These are phyloP conservation scores for Calcarisporium arbuscula DNA, from an alignment of 2,329 filamentous ascomycete species.

Conservation along the genomic window DNA sequence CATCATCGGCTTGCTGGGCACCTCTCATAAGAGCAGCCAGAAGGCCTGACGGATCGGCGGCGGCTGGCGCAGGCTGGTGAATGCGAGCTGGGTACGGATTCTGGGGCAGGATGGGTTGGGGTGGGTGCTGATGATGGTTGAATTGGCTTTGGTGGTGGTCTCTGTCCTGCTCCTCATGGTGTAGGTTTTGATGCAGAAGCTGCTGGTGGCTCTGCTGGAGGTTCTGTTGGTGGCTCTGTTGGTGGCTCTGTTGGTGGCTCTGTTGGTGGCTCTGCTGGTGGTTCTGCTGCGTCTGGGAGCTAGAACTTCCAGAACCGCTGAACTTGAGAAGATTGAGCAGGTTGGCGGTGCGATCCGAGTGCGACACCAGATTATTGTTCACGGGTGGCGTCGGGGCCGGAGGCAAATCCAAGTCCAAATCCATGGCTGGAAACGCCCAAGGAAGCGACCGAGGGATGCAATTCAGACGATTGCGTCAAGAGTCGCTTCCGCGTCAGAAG, in stretches of 20 bases:
- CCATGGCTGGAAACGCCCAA: constrained; percentile 7
- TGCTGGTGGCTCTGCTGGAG: constrained; percentile 12
- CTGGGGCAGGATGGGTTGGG: constrained; percentile 13
- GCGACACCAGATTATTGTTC: constrained; percentile 31
- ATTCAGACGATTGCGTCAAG: constrained; percentile 4
- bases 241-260: constrained; percentile 15
- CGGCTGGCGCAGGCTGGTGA: constrained; percentile 50
- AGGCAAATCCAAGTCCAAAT: constrained; percentile 36
- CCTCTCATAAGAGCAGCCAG: constrained; percentile 57
- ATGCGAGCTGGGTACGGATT: constrained; percentile 33
- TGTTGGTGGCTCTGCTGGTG: constrained; percentile 17
- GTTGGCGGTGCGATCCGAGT: constrained; percentile 45
- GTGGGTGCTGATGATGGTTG: constrained; percentile 13
- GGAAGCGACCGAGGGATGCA: constrained; percentile 5
- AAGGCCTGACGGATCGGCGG: constrained; percentile 50
- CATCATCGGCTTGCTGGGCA: constrained; percentile 44
- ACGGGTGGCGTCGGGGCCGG: constrained; percentile 45
- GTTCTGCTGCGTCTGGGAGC: constrained; percentile 28
- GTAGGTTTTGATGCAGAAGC: constrained; percentile 1
- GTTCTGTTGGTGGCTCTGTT: constrained; percentile 17
- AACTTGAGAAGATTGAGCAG: constrained; percentile 58
- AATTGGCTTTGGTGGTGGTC: neutral
- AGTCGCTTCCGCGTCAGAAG: neutral
- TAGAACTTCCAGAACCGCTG: constrained; percentile 31
- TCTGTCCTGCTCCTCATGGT: constrained; percentile 3